These are phyloP conservation scores for Microbotryum intermedium DNA, from an alignment of 1,284 basidiomycete genomes.

Conservation along the genomic window DNA sequence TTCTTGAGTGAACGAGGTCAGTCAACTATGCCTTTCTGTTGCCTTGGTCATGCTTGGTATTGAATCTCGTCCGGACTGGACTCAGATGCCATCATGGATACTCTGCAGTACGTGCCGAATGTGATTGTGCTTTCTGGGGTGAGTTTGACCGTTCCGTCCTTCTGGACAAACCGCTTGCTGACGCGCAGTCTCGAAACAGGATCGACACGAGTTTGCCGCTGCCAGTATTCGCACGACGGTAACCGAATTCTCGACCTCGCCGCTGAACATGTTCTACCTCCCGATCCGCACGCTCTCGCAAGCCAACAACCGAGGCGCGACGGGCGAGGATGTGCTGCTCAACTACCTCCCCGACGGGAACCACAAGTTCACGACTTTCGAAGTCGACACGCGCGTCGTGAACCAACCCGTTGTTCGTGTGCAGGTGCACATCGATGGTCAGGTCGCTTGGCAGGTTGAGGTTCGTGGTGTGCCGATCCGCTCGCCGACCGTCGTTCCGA, in stretches of 20 bases:
- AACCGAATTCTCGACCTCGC: slow-evolving; percentile 55
- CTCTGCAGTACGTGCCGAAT: slow-evolving; percentile 61
- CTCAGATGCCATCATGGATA: slow-evolving; percentile 46
- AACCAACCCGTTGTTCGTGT: slow-evolving; percentile 51
- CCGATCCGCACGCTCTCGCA: slow-evolving; percentile 38
- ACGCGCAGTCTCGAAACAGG: slow-evolving; percentile 47
- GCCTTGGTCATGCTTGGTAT: neutral
- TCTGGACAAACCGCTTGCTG: too few species aligned
- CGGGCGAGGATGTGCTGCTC: slow-evolving; percentile 55
- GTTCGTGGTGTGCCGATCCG: slow-evolving; percentile 36
- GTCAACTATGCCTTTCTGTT: slow-evolving; percentile 25
- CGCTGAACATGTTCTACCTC: slow-evolving; percentile 42
- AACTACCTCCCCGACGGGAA: slow-evolving; percentile 45
- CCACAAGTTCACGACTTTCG: slow-evolving; percentile 52
- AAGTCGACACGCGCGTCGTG: slow-evolving; percentile 59
- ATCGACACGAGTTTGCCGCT: slow-evolving; percentile 71
- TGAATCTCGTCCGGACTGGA: too few species aligned
- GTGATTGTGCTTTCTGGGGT: slow-evolving; percentile 35
- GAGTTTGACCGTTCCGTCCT: neutral
- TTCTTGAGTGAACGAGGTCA: slow-evolving; percentile 54
- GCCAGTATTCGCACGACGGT: slow-evolving; percentile 46
- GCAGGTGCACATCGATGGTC: slow-evolving; percentile 56
- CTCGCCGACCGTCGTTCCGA: slow-evolving; percentile 20
- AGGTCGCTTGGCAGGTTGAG: slow-evolving; percentile 49
- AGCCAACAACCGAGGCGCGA: slow-evolving; percentile 40